These are phyloP conservation scores for Cyclostephanos tholiformis DNA, from an alignment of 108 stramenopile genomes.

Conservation along the genomic window DNA sequence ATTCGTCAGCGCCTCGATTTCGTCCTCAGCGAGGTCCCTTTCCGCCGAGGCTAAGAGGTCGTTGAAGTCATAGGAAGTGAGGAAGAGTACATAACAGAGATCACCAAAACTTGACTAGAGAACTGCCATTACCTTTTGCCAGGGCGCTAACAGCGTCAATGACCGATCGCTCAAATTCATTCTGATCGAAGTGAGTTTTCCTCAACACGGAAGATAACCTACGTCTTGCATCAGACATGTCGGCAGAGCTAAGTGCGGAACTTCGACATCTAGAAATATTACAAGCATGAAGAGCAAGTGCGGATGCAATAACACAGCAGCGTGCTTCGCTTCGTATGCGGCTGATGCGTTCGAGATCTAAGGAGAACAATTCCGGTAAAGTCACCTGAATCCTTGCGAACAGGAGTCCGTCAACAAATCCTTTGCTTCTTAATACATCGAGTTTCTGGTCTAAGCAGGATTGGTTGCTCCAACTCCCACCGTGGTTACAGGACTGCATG, in stretches of 20 bases:
- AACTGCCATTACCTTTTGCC: conserved; percentile 20
- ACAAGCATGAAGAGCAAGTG: conserved; percentile 60
- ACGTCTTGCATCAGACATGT: conserved; percentile 9
- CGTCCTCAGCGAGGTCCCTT: conserved; percentile 18
- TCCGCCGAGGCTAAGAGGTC: conserved; percentile 17
- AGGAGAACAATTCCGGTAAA: conserved; percentile 60
- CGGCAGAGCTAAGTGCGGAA: conserved; percentile 17
- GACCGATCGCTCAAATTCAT: conserved; percentile 33
- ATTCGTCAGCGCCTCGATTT: conserved; percentile 16
- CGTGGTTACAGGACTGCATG: conserved; percentile 2
- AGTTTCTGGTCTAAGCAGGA: conserved; percentile 47
- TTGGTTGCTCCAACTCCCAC: conserved; percentile 8
- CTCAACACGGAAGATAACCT: conserved; percentile 28
- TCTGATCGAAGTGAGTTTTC: conserved; percentile 26
- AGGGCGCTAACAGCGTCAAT: conserved; percentile 37
- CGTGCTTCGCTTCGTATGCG: conserved; percentile 53
- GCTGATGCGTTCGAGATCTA: conserved; percentile 43
- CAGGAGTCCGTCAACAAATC: conserved; percentile 62
- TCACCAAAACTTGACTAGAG: not conserved
- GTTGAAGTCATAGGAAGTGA: not conserved
- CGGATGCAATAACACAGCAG: conserved; percentile 62
- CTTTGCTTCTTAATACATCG: conserved; percentile 34
- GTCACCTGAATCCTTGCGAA: conserved; percentile 40
- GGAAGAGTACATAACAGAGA: not conserved
- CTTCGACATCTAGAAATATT: conserved; percentile 34